A percentile compares a stretch with the other conserved stretches of the same genome.
phyloP scores from a whole-genome alignment of 331 rosid genomes.

The Ulmus americana region DNA sequence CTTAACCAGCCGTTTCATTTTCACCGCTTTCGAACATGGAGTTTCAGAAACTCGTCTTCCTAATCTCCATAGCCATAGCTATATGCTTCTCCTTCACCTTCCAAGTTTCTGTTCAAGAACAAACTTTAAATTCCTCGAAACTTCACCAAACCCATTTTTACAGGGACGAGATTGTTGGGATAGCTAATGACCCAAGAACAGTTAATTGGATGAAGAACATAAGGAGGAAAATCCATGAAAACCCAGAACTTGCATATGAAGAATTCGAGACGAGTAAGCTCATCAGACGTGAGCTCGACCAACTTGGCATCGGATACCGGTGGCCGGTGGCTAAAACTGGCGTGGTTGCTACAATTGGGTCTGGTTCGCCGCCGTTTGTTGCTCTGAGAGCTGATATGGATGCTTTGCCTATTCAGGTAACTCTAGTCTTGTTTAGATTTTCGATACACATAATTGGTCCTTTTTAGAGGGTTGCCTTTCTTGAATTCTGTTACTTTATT shows the following conservation, averaged over 20 bases:
- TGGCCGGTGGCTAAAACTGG: constrained; percentile 92
- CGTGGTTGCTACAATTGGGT: constrained; percentile 69
- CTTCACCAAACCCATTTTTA: constrained; percentile 18
- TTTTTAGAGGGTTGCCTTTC: neutral
- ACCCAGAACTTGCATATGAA: constrained; percentile 77
- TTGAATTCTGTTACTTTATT: neutral
- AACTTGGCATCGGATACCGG: constrained; percentile 46
- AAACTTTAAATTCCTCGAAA: neutral
- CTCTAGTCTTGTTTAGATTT: neutral
- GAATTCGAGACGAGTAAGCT: constrained; percentile 64
- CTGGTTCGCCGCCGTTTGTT: constrained; percentile 73
- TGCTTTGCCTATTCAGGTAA: constrained; percentile 86
- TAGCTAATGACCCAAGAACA: constrained; percentile 42
- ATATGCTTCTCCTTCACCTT: constrained; percentile 31
- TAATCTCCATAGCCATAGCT: constrained; percentile 32
- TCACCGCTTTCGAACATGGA: constrained; percentile 30
- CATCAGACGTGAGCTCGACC: constrained; percentile 63
- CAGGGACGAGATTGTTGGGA: constrained; percentile 37
- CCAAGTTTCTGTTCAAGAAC: constrained; percentile 10
- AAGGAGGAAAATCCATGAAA: constrained; percentile 70
- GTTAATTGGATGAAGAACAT: constrained; percentile 59
- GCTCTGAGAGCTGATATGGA: constrained; percentile 97
- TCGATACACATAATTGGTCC: neutral
- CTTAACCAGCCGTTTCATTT: neutral
- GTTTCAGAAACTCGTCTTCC: constrained; percentile 19